Conservation (phyloP, 345 rosid genomes). For the Aegle marmelos region DNA sequence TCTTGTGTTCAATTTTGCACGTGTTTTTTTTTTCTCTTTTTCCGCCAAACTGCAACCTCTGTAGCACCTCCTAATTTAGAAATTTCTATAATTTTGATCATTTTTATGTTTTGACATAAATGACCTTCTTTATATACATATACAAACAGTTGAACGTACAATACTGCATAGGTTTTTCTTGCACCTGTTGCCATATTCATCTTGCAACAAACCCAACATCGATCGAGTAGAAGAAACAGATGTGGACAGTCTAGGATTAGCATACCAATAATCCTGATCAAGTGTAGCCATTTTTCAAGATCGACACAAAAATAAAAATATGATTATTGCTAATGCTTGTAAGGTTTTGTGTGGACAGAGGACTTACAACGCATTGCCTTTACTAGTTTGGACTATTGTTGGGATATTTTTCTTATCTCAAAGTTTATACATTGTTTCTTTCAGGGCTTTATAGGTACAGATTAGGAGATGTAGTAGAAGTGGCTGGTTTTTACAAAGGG, state of each 20-base stretch:
- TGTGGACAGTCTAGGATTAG: neutral
- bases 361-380: neutral
- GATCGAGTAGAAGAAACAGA: slow-evolving; percentile 1
- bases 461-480: slow-evolving; percentile 91
- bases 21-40: neutral
- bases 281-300: no score
- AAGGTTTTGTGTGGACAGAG: slow-evolving; percentile 10
- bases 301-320: neutral
- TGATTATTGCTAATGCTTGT: neutral
- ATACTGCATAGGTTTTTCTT: neutral
- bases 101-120: neutral
- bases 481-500: slow-evolving; percentile 65
- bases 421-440: neutral
- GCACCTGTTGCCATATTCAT: neutral
- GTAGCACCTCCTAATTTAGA: no score
- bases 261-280: neutral
- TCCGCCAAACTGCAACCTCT: neutral
- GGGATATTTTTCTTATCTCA: neutral
- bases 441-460: slow-evolving; percentile 79
- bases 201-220: neutral
- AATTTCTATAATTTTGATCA: no score
- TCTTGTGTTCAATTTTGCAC: neutral
- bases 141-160: neutral
- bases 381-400: neutral
- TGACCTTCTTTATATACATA: neutral